Percentiles rank a stretch among this genome's conserved stretches.
These are phyloP conservation scores for Colletotrichum horii DNA, from an alignment of 2,329 filamentous ascomycete species.

Conservation along the genomic window DNA sequence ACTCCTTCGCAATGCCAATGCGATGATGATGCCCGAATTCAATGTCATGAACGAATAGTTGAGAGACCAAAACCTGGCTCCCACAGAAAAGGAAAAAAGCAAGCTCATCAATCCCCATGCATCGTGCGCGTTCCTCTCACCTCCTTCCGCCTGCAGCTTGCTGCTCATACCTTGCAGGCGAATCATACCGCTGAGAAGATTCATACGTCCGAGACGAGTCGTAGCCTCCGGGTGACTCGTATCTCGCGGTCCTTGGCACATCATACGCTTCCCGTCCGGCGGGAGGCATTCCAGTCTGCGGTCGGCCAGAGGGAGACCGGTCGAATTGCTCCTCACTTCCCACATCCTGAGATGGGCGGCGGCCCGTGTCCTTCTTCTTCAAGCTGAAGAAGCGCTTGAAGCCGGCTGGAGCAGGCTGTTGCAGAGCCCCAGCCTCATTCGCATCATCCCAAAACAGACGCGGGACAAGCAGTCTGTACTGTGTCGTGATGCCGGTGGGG, in stretches of 20 bases:
- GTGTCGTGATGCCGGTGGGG: conserved; percentile 84
- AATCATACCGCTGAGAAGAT: conserved; percentile 4
- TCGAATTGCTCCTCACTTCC: conserved; percentile 7
- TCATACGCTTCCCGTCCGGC: conserved; percentile 19
- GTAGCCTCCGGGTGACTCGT: conserved; percentile 6
- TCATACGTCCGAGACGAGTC: conserved; percentile 8
- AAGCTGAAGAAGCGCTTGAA: conserved; percentile 53
- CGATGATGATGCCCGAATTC: not conserved
- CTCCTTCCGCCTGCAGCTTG: not conserved
- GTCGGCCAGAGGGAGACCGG: not conserved
- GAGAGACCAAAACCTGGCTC: not conserved
- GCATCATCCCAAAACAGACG: conserved; percentile 66
- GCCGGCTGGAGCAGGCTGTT: conserved; percentile 34
- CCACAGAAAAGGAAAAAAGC: not conserved
- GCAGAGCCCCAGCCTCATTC: conserved; percentile 22
- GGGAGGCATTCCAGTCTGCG: not conserved
- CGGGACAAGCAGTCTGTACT: conserved; percentile 87
- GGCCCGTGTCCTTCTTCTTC: conserved; percentile 32
- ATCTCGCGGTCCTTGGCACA: not conserved
- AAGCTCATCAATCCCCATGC: not conserved
- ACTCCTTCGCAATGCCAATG: conserved; percentile 3
- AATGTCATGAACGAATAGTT: not conserved
- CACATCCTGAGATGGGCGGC: not conserved
- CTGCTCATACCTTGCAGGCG: conserved; percentile 5
- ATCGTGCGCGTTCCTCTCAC: not conserved